Percentiles rank a stretch among this genome's conserved stretches.
Evolutionary conservation across 208 protist species (phyloP).

Genomic region (Leishmania amazonensis): DNA sequence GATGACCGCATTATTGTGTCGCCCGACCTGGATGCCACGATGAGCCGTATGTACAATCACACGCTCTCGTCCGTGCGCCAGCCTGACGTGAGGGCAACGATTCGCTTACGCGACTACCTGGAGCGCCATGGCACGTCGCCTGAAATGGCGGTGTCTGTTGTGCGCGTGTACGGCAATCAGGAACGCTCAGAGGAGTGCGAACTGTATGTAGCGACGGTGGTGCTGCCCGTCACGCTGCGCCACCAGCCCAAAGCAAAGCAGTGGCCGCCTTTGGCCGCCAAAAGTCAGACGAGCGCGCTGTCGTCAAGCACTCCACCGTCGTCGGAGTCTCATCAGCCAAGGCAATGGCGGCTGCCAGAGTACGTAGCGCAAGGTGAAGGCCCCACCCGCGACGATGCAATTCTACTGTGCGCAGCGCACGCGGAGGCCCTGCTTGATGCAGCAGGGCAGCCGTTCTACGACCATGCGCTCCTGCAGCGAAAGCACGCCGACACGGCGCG

Average conservation of each 20-base stretch:
- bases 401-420: slow-evolving; percentile 80
- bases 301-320: neutral
- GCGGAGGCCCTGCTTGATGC: slow-evolving; percentile 84
- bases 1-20: slow-evolving; percentile 72
- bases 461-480: slow-evolving; percentile 66
- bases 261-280: neutral
- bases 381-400: slow-evolving; percentile 58
- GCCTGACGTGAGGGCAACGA: slow-evolving; percentile 49
- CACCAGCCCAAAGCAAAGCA: slow-evolving; percentile 1
- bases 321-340: neutral
- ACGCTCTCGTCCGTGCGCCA: slow-evolving; percentile 73
- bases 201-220: slow-evolving; percentile 38
- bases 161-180: neutral
- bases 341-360: neutral
- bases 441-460: slow-evolving; percentile 72
- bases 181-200: slow-evolving; percentile 1
- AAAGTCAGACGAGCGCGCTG: neutral
- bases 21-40: slow-evolving; percentile 28
- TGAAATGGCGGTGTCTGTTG: slow-evolving; percentile 24
- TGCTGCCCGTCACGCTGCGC: slow-evolving; percentile 33
- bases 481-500: slow-evolving; percentile 76
- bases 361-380: slow-evolving; percentile 76
- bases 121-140: slow-evolving; percentile 82
- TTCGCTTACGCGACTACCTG: slow-evolving; percentile 81
- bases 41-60: slow-evolving; percentile 71